Conservation (phyloP, 2,329 filamentous ascomycete genomes). For the Parafenestella ontariensis region DNA sequence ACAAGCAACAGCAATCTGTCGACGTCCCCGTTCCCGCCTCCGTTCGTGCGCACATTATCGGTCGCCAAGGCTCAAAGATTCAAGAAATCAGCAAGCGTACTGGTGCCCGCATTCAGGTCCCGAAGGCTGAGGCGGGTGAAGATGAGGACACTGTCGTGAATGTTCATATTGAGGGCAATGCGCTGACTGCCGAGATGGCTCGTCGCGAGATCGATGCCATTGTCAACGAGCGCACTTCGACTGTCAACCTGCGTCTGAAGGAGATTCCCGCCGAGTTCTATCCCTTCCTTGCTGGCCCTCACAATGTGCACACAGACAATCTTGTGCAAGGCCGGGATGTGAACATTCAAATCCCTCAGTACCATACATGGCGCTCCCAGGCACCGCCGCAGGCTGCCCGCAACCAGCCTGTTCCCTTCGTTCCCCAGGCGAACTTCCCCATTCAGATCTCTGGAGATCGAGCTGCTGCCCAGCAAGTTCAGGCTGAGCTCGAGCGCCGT, state of each 20-base stretch:
- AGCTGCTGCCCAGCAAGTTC: conserved; percentile 77
- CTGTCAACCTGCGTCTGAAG: conserved; percentile 80
- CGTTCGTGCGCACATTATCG: conserved; percentile 88
- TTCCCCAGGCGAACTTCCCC: conserved; percentile 73
- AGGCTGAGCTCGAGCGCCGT: conserved; percentile 79
- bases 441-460: conserved; percentile 91
- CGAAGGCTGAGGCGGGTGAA: conserved; percentile 81
- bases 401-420: conserved; percentile 73
- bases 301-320: conserved; percentile 70
- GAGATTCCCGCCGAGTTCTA: conserved; percentile 91
- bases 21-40: conserved; percentile 83
- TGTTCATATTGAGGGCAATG: conserved; percentile 89
- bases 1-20: conserved; percentile 63
- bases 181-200: conserved; percentile 83
- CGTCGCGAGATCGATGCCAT: conserved; percentile 85
- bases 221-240: conserved; percentile 83
- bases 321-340: conserved; percentile 78
- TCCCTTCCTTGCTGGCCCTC: conserved; percentile 87
- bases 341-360: conserved; percentile 81
- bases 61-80: conserved; percentile 87
- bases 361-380: conserved; percentile 74
- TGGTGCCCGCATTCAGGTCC: conserved; percentile 88
- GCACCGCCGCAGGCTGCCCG: conserved; percentile 69
- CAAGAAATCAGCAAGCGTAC: conserved; percentile 89
- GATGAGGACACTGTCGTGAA: conserved; percentile 80